Base-by-base conservation (phyloP, 495 filamentous ascomycete genomes). In the Ramalina intermedia region DNA sequence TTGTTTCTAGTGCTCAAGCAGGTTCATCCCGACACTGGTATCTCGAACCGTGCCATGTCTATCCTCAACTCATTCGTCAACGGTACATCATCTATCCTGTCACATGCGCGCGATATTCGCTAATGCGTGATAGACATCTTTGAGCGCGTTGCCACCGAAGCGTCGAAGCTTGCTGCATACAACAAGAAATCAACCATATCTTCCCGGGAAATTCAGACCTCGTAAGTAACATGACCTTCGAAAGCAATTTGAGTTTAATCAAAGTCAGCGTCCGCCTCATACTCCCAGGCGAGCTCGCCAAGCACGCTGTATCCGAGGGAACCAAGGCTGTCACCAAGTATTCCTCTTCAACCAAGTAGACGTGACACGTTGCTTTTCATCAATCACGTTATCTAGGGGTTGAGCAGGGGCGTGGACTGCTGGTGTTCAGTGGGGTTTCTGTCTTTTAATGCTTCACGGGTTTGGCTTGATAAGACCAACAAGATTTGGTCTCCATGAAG, bases 101-200 rank as follows among this genome's bases (percentile, higher is more conserved):
- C 21, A 21, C 46, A 47, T 39, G 20, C 53, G 52, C 38, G 21
- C 40, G 33, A 41, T 47, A 51, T 63, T 54, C 64, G 66, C 62
- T 69, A 57, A 37, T 37, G 20, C 42, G 46, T 50, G 44, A n/a
- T 53, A 96, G 89, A 98, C 63, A 98, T 98, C 66, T 98, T 98
- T 69, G 91, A 98, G 82, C 93, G 91, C 58, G 91, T 98, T 58
- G 91, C 91, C 43, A 96, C 91, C 48, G 91, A 98, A 70, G 91
- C 91, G 39, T 95, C 87, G 65, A 98, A 98, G 82, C 80, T 98
- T 42, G 91, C 91, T 58, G 93, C 91, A 47, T 98, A 98, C 78
- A 98, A 98, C 82, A 98, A 98, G 85, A 98, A 98, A 78, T 96
- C 90, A 41, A 98, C 91, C 70, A 98, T 98, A 74, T 96, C 91